Conservation (phyloP, 495 filamentous ascomycete genomes). For the Penicillium roqueforti region DNA sequence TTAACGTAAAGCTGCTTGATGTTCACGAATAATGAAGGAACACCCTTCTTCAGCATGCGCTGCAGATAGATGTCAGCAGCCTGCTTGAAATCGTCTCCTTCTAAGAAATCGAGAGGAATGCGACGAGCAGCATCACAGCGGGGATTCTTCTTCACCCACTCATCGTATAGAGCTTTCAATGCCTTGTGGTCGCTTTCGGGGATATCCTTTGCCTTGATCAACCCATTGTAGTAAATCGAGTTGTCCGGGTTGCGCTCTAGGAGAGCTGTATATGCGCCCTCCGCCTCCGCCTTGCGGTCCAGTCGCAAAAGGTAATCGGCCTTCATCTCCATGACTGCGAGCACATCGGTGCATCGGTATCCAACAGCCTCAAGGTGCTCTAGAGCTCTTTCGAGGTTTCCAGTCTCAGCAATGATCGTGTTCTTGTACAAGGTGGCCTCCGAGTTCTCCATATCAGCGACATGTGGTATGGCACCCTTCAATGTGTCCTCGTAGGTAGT, state of each 20-base stretch:
- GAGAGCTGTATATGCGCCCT: conserved; percentile 71
- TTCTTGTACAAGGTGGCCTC: conserved; percentile 97
- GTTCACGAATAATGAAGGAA: conserved; percentile 93
- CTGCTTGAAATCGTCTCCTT: conserved; percentile 75
- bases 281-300: conserved; percentile 74
- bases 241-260: conserved; percentile 86
- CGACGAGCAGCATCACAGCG: conserved; percentile 80
- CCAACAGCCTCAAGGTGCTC: conserved; percentile 76
- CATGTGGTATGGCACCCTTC: conserved; percentile 61
- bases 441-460: conserved; percentile 86
- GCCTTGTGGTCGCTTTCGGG: conserved; percentile 54
- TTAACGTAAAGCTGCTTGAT: conserved; percentile 87
- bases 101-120: conserved; percentile 84
- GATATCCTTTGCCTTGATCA: conserved; percentile 66
- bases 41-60: conserved; percentile 89
- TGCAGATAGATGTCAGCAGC: conserved; percentile 78
- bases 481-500: conserved; percentile 90
- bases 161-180: conserved; percentile 71
- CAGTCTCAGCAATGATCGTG: conserved; percentile 81
- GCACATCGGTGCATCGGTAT: conserved; percentile 75
- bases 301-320: conserved; percentile 81
- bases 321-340: conserved; percentile 84
- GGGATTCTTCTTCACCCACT: conserved; percentile 74
- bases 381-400: conserved; percentile 73
- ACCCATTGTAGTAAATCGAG: conserved; percentile 74